A percentile compares a stretch with the other conserved stretches of the same genome.
Conservation (phyloP, 306 rosid genomes). For the Mimosa bimucronata region DNA sequence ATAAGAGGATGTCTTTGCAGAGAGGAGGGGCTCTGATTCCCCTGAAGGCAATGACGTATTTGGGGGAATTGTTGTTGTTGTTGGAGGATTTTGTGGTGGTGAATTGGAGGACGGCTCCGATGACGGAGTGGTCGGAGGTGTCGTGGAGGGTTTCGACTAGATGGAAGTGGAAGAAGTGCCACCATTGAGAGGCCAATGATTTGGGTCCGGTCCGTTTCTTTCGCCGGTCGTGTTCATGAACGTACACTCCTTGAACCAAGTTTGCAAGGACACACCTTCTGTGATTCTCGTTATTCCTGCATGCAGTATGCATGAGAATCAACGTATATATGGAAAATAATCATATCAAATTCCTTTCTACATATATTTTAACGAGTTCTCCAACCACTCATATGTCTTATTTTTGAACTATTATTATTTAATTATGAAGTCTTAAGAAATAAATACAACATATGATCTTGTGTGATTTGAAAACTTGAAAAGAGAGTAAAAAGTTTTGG, state of each 20-base stretch:
- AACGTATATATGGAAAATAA: neutral
- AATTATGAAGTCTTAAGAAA: too few relatives aligned
- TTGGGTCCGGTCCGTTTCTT: conserved; percentile 5
- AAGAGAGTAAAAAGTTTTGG: too few relatives aligned
- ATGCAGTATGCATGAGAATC: neutral
- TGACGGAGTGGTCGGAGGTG: neutral
- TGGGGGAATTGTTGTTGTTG: too few relatives aligned
- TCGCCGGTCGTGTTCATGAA: conserved; percentile 7
- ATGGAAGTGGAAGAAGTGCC: conserved; percentile 38
- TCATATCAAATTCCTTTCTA: too few relatives aligned
- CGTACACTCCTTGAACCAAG: conserved; percentile 37
- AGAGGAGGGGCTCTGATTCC: conserved; percentile 13
- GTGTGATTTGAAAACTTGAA: too few relatives aligned
- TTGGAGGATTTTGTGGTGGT: too few relatives aligned
- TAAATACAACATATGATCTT: too few relatives aligned
- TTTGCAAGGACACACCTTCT: conserved; percentile 38
- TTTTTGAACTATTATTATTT: too few relatives aligned
- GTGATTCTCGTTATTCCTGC: conserved; percentile 22
- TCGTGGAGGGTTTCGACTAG: conserved; percentile 16
- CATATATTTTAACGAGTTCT: conserved; percentile 18
- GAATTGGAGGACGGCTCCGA: conserved; percentile 32
- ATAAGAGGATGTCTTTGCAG: conserved; percentile 11
- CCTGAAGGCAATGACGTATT: conserved; percentile 41
- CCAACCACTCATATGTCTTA: too few relatives aligned
- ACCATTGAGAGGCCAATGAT: conserved; percentile 14